Conservation (phyloP, 2,329 filamentous ascomycete genomes). For the Alternaria panax region DNA sequence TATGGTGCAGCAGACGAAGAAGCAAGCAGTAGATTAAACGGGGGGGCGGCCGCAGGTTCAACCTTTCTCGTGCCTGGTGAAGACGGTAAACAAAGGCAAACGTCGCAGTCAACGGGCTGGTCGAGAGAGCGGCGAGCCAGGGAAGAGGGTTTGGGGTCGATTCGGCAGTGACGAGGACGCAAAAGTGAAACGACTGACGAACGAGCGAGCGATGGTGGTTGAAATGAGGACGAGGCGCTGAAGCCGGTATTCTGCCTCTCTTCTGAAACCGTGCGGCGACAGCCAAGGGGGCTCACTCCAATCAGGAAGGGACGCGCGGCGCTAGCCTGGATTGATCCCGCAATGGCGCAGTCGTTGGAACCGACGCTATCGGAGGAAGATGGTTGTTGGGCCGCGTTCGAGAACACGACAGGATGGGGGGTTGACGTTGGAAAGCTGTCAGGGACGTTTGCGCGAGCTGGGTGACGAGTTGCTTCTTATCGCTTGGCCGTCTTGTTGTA, state of each 20-base stretch:
- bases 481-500: not conserved
- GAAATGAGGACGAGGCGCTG: conserved; percentile 23
- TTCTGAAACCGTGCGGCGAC: conserved; percentile 37
- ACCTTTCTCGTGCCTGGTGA: conserved; percentile 43
- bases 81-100: conserved; percentile 21
- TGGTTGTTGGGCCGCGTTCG: conserved; percentile 29
- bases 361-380: conserved; percentile 27
- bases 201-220: conserved; percentile 21
- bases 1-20: not conserved
- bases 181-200: conserved; percentile 47
- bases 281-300: conserved; percentile 33
- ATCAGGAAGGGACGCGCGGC: conserved; percentile 40
- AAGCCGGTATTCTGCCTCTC: conserved; percentile 34
- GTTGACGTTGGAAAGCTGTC: not conserved
- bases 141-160: not conserved
- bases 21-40: conserved; percentile 35
- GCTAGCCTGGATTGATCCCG: conserved; percentile 20
- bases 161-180: conserved; percentile 20
- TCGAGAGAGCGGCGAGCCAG: not conserved
- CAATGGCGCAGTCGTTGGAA: conserved; percentile 18
- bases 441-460: not conserved
- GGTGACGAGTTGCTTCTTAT: not conserved
- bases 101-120: conserved; percentile 9
- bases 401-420: conserved; percentile 21
- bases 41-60: conserved; percentile 43